phyloP scores from a whole-genome alignment of 2,329 filamentous ascomycete species.

The Ceratocystis huliohia region DNA sequence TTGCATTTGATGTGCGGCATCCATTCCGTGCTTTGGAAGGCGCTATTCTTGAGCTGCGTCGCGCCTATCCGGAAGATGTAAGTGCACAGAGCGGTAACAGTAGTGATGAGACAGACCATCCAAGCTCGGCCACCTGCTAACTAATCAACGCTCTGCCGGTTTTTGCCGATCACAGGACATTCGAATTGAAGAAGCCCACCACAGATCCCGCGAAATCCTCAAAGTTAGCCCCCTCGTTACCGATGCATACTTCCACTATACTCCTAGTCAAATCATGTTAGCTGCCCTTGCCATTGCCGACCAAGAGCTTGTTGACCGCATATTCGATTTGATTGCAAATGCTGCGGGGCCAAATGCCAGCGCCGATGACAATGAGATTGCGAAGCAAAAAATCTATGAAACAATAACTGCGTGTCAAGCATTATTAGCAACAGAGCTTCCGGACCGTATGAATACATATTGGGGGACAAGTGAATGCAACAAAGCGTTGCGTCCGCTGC shows the following conservation, averaged over 20 bases:
- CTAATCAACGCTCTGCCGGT: neutral
- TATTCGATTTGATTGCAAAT: conserved; percentile 24
- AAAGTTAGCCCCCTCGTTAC: conserved; percentile 74
- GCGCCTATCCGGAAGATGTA: conserved; percentile 49
- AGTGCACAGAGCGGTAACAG: conserved; percentile 12
- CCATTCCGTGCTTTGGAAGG: conserved; percentile 82
- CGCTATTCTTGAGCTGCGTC: conserved; percentile 66
- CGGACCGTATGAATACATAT: conserved; percentile 41
- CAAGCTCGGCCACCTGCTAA: neutral
- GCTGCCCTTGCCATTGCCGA: conserved; percentile 68
- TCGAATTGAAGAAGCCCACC: conserved; percentile 50
- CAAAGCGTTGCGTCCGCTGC: conserved; percentile 44
- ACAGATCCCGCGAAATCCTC: conserved; percentile 58
- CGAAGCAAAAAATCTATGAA: conserved; percentile 38
- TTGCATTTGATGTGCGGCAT: conserved; percentile 85
- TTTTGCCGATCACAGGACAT: conserved; percentile 25
- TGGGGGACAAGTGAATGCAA: conserved; percentile 40
- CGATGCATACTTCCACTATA: conserved; percentile 94
- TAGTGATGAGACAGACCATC: neutral
- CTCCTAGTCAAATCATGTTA: conserved; percentile 86
- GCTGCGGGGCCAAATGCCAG: conserved; percentile 26
- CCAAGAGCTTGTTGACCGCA: conserved; percentile 40
- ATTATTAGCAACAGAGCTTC: conserved; percentile 45
- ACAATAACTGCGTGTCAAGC: conserved; percentile 40
- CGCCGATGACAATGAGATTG: conserved; percentile 25